These are phyloP conservation scores for Solanum bulbocastanum DNA, from an alignment of 257 asterid genomes.

Conservation along the genomic window DNA sequence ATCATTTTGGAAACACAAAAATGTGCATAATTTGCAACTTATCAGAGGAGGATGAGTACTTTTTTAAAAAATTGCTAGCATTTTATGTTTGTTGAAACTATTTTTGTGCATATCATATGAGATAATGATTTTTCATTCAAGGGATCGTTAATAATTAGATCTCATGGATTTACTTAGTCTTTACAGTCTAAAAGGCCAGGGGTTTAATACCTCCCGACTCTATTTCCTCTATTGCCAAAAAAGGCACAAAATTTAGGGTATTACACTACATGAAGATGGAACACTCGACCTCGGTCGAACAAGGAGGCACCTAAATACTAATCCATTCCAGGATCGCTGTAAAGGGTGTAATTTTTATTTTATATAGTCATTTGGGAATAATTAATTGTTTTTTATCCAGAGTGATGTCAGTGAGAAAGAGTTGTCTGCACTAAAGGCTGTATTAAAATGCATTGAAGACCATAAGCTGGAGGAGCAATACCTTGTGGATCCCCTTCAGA, in stretches of 20 bases:
- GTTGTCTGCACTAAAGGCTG: constrained; percentile 83
- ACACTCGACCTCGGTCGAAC: neutral
- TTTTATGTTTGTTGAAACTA: neutral
- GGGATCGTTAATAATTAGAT: neutral
- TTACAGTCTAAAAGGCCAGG: neutral
- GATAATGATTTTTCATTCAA: neutral
- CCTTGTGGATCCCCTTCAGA: constrained; percentile 81
- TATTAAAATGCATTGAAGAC: constrained; percentile 82
- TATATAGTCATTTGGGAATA: neutral
- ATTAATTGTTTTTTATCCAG: constrained; percentile 24
- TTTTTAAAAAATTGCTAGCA: neutral
- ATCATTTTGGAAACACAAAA: neutral
- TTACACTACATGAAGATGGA: neutral
- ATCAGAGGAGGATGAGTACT: neutral
- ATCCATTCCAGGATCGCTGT: neutral
- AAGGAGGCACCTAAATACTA: neutral
- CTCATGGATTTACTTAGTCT: neutral
- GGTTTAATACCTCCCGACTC: neutral
- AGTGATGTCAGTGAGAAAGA: constrained; percentile 78
- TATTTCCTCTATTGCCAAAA: neutral
- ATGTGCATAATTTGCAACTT: neutral
- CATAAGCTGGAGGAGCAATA: constrained; percentile 71
- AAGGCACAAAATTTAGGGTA: neutral
- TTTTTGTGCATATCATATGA: neutral
- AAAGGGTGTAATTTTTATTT: neutral